phyloP scores from a whole-genome alignment of 257 asterid species.

The Lycium ferocissimum region DNA sequence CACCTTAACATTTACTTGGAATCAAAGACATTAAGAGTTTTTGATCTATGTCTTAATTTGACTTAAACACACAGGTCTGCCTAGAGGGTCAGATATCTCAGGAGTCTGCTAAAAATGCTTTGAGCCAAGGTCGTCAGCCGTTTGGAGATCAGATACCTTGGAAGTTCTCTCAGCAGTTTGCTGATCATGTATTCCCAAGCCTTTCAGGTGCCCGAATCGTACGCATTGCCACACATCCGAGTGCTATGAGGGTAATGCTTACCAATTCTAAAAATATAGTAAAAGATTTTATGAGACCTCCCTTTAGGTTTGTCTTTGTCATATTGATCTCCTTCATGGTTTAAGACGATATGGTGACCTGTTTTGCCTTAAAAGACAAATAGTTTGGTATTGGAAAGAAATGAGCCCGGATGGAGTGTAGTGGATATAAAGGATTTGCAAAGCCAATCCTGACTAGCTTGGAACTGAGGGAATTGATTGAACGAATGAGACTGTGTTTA shows the following conservation, averaged over 20 bases:
- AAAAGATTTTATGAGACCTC: not conserved
- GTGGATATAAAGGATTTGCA: not conserved
- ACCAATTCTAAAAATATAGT: not conserved
- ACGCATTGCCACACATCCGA: conserved; percentile 97
- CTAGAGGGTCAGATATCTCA: conserved; percentile 93
- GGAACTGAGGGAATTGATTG: not conserved
- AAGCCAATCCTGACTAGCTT: not conserved
- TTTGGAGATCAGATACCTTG: conserved; percentile 95
- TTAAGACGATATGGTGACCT: not conserved
- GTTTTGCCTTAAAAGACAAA: not conserved
- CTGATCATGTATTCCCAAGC: conserved; percentile 75
- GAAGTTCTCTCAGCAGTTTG: conserved; percentile 87
- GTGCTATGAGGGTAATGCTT: conserved; percentile 85
- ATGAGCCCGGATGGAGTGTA: not conserved
- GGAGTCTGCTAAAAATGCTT: conserved; percentile 69
- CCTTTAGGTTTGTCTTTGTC: conserved; percentile 18
- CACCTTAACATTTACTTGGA: conserved; percentile 8
- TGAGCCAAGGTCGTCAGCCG: conserved; percentile 77
- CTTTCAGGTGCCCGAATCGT: conserved; percentile 97
- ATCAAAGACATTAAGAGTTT: not conserved
- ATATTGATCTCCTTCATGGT: not conserved
- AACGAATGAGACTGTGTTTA: not conserved
- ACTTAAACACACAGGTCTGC: conserved; percentile 53
- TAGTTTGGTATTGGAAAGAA: not conserved
- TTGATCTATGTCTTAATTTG: not conserved